Evolutionary conservation across 345 rosid genomes (phyloP), one percentile per base, ranked within the genome.

Genomic region (Cardiospermum halicacabum): DNA sequence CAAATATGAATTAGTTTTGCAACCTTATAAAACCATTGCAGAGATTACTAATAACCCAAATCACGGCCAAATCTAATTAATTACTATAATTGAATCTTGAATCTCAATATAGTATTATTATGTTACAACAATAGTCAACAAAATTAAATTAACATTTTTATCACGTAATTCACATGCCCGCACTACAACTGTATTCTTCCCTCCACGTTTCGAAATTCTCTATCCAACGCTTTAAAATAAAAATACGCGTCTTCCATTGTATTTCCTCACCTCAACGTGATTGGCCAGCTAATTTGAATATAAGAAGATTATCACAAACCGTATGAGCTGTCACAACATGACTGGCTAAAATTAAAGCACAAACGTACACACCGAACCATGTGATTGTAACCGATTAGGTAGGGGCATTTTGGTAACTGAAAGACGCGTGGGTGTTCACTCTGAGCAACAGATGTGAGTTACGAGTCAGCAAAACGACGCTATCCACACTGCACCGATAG

Each of bases 391-490:
- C 50, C 3, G 24, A 63, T 0, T 3, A 64, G 39, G n/a, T 8
- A 27, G 40, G 53, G 53, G 61, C n/a, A 65, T 40, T 65, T 55
- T 3, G 0, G 69, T 65, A 48, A 53, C 53, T 28, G 68, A 26
- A 18, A 25, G 51, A 7, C 30, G 53, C 13, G 61, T 65, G 69
- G 61, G 42, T 19, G 60, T 12, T 54, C 2, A 1, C 31, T 12
- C 27, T 65, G 60, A 30, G 61, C 22, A 40, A 68, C 45, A 68
- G 81, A 73, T 74, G 55, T 77, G 74, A 68, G 59, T 56, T 37
- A 58, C 58, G 81, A 82, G 75, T 87, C 88, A 81, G 81, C 75
- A 65, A 2, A 16, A 77, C 51, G 13, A 48, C 61, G 21, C 13
- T 1, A 4, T 30, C 28, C 27, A 37, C 19, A 15, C 22, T 6